Conservation (phyloP, 768 basidiomycete species). For the Lepiota venenata region DNA sequence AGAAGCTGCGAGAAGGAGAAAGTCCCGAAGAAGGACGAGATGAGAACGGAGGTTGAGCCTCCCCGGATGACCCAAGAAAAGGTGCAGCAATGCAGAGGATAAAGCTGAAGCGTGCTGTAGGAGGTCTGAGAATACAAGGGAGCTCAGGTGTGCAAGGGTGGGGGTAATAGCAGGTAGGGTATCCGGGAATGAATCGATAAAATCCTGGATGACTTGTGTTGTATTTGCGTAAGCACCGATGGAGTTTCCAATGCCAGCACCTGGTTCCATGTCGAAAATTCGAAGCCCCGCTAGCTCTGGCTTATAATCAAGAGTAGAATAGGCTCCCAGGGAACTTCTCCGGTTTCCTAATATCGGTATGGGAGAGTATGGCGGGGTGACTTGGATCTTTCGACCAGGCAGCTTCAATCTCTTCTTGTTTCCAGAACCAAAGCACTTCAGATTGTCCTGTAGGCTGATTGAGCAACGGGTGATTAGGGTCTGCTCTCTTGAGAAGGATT, state of each 20-base stretch:
- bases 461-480: slow-evolving; percentile 63
- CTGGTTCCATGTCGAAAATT: slow-evolving; percentile 69
- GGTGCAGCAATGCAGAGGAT: slow-evolving; percentile 60
- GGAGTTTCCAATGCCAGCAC: slow-evolving; percentile 27
- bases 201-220: slow-evolving; percentile 32
- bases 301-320: slow-evolving; percentile 20
- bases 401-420: slow-evolving; percentile 43
- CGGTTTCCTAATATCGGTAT: not conserved
- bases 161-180: slow-evolving; percentile 62
- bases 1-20: slow-evolving; percentile 68
- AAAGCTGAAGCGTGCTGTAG: slow-evolving; percentile 59
- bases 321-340: not conserved
- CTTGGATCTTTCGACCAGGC: slow-evolving; percentile 33
- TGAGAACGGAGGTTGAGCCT: slow-evolving; percentile 70
- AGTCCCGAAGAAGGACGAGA: slow-evolving; percentile 66
- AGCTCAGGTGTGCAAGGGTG: slow-evolving; percentile 56
- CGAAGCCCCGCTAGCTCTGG: slow-evolving; percentile 43
- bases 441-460: slow-evolving; percentile 19
- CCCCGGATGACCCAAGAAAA: slow-evolving; percentile 61
- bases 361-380: slow-evolving; percentile 1
- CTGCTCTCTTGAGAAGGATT: slow-evolving; percentile 57
- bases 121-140: slow-evolving; percentile 60
- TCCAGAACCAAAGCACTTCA: slow-evolving; percentile 64
- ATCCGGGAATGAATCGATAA: slow-evolving; percentile 57
- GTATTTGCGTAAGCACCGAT: slow-evolving; percentile 24